Conservation (phyloP, 1,284 basidiomycete genomes). For the Kwoniella shivajii region DNA sequence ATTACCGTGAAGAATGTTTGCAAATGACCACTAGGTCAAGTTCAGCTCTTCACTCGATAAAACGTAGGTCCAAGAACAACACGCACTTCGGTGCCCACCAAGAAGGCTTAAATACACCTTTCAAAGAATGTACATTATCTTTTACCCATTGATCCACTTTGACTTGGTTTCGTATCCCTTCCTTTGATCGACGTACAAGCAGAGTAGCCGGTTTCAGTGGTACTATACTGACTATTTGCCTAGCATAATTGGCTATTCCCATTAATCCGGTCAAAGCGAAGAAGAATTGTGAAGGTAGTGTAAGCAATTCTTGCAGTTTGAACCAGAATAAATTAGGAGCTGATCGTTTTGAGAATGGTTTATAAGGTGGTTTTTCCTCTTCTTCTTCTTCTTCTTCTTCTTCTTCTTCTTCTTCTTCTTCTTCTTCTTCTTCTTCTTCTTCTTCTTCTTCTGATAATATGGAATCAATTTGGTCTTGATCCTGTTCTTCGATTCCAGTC, state of each 20-base stretch:
- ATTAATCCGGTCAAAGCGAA: conserved; percentile 40
- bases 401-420: background rate
- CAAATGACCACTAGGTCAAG: conserved; percentile 49
- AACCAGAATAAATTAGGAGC: background rate
- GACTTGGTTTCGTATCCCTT: background rate
- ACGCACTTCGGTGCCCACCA: conserved; percentile 55
- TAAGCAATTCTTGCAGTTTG: conserved; percentile 9
- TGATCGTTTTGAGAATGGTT: conserved; percentile 1
- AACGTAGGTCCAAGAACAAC: background rate
- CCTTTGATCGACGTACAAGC: conserved; percentile 1
- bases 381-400: conserved; percentile 2
- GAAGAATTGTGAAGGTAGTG: conserved; percentile 28
- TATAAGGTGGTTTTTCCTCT: background rate
- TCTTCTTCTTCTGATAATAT: no score
- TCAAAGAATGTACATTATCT: conserved; percentile 48
- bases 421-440: no score
- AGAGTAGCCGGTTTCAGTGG: conserved; percentile 28
- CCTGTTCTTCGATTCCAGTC: background rate
- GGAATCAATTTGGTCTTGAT: background rate
- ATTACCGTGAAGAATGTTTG: conserved; percentile 56
- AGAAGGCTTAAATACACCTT: conserved; percentile 48
- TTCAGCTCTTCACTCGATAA: no score
- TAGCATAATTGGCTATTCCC: conserved; percentile 42
- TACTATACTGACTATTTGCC: conserved; percentile 45
- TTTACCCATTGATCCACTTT: conserved; percentile 36